Evolutionary conservation across 306 rosid species (phyloP).

Genomic region (Vicia sativa): DNA sequence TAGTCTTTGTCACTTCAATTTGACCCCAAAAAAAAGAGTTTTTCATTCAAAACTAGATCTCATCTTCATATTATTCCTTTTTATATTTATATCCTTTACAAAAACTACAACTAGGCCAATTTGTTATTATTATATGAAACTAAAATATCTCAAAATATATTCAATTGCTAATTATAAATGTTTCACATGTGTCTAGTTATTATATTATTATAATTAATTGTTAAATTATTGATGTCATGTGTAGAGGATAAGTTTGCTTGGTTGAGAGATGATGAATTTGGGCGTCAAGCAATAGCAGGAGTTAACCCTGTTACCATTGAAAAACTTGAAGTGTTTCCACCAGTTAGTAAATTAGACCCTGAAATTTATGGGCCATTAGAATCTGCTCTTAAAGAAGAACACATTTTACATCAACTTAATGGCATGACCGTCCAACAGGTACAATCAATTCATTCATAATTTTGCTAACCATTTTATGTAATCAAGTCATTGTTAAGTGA

Average conservation of each 20-base stretch:
- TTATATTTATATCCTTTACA: neutral
- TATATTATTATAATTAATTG: neutral
- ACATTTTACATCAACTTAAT: slow-evolving; percentile 66
- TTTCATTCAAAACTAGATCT: slow-evolving; percentile 15
- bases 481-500: neutral
- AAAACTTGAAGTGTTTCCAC: slow-evolving; percentile 78
- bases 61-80: neutral
- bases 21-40: neutral
- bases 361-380: slow-evolving; percentile 65
- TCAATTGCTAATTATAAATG: slow-evolving; percentile 27
- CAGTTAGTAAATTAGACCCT: slow-evolving; percentile 84
- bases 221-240: slow-evolving; percentile 22
- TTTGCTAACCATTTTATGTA: neutral
- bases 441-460: slow-evolving; percentile 16
- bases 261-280: slow-evolving; percentile 97
- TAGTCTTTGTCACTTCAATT: slow-evolving; percentile 21
- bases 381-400: slow-evolving; percentile 90
- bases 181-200: slow-evolving; percentile 36
- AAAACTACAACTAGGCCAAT: neutral
- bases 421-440: slow-evolving; percentile 97
- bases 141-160: neutral
- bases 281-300: slow-evolving; percentile 88
- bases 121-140: slow-evolving; percentile 5
- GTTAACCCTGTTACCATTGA: slow-evolving; percentile 83
- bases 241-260: slow-evolving; percentile 94